Conservation (phyloP, 2,329 filamentous ascomycete genomes). For the Ophiostoma sp. region DNA sequence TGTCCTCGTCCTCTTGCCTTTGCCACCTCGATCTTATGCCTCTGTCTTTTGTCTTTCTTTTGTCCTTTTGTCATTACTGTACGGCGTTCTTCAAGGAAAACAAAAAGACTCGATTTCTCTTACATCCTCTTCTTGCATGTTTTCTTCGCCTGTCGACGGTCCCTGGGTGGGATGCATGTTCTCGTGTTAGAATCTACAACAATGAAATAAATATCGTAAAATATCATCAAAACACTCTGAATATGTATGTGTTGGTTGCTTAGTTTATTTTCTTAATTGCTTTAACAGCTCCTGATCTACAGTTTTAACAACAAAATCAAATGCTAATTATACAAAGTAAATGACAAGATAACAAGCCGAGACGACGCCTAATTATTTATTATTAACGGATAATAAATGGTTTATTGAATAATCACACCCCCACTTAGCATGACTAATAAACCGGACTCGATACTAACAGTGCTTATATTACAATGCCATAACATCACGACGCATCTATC, state of each 20-base stretch:
- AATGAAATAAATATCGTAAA: neutral
- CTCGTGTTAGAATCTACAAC: neutral
- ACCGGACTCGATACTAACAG: no score
- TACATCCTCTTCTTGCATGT: neutral
- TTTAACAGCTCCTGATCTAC: no score
- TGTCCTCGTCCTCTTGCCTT: neutral
- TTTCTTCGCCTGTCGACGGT: neutral
- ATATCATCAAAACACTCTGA: neutral
- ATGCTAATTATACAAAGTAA: no score
- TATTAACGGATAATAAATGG: no score
- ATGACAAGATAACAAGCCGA: no score
- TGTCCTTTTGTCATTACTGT: constrained; percentile 11
- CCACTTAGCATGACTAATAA: no score
- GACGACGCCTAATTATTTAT: no score
- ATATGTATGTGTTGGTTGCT: no score
- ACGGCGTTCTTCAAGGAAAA: constrained; percentile 7
- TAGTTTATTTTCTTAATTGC: no score
- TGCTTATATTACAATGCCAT: no score
- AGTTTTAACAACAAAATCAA: neutral
- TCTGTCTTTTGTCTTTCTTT: neutral
- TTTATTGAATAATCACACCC: no score
- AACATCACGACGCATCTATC: no score
- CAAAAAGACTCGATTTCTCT: constrained; percentile 1
- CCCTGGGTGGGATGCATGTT: neutral
- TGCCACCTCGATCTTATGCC: neutral